These are phyloP conservation scores for Cyclaneusma minus DNA, from an alignment of 2,329 filamentous ascomycete genomes.

Conservation along the genomic window DNA sequence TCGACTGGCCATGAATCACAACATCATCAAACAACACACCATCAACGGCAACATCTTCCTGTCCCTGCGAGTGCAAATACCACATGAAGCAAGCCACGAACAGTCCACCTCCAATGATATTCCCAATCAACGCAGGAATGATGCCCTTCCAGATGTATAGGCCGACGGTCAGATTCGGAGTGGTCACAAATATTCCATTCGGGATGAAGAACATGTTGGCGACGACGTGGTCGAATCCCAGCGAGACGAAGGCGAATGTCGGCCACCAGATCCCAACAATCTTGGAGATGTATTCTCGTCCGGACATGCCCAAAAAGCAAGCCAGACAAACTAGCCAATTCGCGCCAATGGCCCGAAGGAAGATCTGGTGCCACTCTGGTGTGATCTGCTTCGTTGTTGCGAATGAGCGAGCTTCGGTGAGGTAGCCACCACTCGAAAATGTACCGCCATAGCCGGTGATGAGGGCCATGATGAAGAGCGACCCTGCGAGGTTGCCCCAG, in stretches of 20 bases:
- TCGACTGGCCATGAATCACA: too few relatives aligned
- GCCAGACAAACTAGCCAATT: conserved; percentile 2
- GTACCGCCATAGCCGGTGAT: conserved; percentile 32
- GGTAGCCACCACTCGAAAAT: conserved; percentile 28
- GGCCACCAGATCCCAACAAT: conserved; percentile 40
- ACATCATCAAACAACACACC: too few relatives aligned
- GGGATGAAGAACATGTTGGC: conserved; percentile 43
- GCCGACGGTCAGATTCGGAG: conserved; percentile 26
- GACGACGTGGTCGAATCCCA: conserved; percentile 38
- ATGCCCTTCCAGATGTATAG: conserved; percentile 43
- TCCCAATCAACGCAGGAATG: conserved; percentile 35
- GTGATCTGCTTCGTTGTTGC: conserved; percentile 31
- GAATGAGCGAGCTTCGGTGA: conserved; percentile 26
- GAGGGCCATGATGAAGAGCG: conserved; percentile 29
- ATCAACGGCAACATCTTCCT: too few relatives aligned
- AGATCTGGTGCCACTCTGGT: conserved; percentile 21
- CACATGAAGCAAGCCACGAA: conserved; percentile 34
- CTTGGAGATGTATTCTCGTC: conserved; percentile 27
- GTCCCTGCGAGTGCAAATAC: conserved; percentile 26
- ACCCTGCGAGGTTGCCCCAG: conserved; percentile 31
- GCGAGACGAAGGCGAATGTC: conserved; percentile 35
- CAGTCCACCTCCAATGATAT: conserved; percentile 34
- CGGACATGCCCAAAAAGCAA: conserved; percentile 1
- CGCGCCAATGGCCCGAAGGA: conserved; percentile 6
- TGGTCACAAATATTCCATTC: conserved; percentile 31